Conservation (phyloP, 1,139 yeast genomes). For the Hyphopichia buzzinii region DNA sequence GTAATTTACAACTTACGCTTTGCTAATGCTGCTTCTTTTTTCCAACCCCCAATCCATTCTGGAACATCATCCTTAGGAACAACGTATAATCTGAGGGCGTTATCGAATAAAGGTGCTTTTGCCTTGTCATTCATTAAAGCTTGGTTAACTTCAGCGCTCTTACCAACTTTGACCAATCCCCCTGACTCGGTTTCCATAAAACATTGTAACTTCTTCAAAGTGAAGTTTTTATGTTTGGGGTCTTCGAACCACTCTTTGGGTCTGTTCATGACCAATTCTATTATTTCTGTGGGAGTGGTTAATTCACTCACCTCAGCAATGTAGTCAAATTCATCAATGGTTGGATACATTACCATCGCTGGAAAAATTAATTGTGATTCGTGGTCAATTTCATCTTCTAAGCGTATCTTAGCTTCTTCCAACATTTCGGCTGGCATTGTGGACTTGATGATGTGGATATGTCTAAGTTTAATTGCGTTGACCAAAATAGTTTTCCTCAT, state of each 20-base stretch:
- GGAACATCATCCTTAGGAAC: conserved; percentile 72
- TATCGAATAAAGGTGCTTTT: conserved; percentile 75
- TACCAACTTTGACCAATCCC: conserved; percentile 84
- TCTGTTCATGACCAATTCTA: conserved; percentile 56
- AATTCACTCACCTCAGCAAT: conserved; percentile 73
- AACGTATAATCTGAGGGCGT: conserved; percentile 67
- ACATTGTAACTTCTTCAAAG: conserved; percentile 59
- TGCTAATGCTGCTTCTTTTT: conserved; percentile 60
- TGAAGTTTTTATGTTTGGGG: conserved; percentile 60
- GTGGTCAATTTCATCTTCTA: conserved; percentile 71
- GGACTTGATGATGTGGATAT: conserved; percentile 47
- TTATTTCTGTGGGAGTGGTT: conserved; percentile 57
- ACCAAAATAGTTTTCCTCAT: conserved; percentile 38
- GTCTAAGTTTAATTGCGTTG: conserved; percentile 57
- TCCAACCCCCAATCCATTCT: conserved; percentile 67
- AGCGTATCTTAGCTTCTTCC: conserved; percentile 45
- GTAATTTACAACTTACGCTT: conserved; percentile 31
- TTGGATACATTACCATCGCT: conserved; percentile 77
- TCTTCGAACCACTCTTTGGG: conserved; percentile 73
- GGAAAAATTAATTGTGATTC: conserved; percentile 82
- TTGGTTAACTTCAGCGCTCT: conserved; percentile 63
- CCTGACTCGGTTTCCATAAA: conserved; percentile 82
- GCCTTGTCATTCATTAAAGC: conserved; percentile 65
- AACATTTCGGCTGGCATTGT: conserved; percentile 49
- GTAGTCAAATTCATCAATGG: conserved; percentile 81